Evolutionary conservation across 352 stramenopile species (phyloP), one percentile per base, ranked within the genome.

Genomic region (Pseudoperonospora humuli): DNA sequence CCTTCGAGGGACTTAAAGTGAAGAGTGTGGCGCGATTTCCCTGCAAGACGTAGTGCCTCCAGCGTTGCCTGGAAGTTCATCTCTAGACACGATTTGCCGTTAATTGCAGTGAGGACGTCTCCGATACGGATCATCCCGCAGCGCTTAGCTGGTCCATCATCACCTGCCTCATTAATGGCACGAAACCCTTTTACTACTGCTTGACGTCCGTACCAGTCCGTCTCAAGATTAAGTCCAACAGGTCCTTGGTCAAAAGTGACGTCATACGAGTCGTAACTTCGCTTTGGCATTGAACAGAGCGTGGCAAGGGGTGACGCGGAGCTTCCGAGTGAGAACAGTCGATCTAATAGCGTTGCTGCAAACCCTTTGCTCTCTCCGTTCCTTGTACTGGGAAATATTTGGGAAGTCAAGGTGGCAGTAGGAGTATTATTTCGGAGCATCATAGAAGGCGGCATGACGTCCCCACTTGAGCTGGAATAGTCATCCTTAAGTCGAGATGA

Each of bases 1-100:
- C 64, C 59, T 39, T 82, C 71, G 7, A 86, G 70, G 0, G 73
- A 86, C 39, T 83, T 85, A 41, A 91, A 91, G 39, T 86, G 78
- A 35, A 91, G 57, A 18, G 61, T 69, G 51, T 87, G 75, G 0
- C 47, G 50, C 9, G 56, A 60, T 27, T 57, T 47, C 14, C 67
- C 72, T 27, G 78, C 58, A 2, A 56, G 15, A 13, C 69, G 68
- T 34, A 86, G 58, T 14, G 50, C 50, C 5, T 62, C 64, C 1
- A 86, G 53, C 3, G 71, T 84, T 29, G 77, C 62, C 27, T 75
- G 59, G 39, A 86, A 86, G 29, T 55, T 64, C 45, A 86, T 73
- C 28, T 84, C 74, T 17, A 86, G 63, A 33, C 70, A 86, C n/a
- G 72, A 80, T 23, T 68, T 52, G 18, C 72, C 72, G 31, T 86